Evolutionary conservation across 2,329 filamentous ascomycete species (phyloP).

Genomic region (Exophiala mesophila): DNA sequence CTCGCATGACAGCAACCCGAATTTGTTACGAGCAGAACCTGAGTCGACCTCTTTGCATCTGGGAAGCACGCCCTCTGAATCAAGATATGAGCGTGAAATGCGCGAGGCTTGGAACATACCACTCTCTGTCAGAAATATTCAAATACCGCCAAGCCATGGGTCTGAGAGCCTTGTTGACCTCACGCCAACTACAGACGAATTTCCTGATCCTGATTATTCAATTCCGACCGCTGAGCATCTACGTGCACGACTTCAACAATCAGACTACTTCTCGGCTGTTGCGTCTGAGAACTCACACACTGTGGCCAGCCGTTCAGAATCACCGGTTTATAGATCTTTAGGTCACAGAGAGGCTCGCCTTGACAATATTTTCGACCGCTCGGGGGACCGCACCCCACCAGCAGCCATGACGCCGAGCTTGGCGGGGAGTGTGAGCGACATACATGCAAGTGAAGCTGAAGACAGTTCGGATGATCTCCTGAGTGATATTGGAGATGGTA

Average conservation of each 20-base stretch:
- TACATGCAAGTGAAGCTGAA: constrained; percentile 25
- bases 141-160: constrained; percentile 34
- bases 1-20: too few species aligned
- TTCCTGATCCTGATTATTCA: constrained; percentile 29
- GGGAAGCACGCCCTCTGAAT: constrained; percentile 18
- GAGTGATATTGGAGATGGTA: constrained; percentile 29
- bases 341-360: too few species aligned
- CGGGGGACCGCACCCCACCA: constrained; percentile 8
- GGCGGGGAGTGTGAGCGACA: constrained; percentile 19
- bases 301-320: constrained; percentile 32
- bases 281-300: constrained; percentile 28
- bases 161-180: constrained; percentile 42
- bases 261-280: constrained; percentile 28
- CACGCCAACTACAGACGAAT: constrained; percentile 42
- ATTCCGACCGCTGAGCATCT: constrained; percentile 17
- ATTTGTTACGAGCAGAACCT: background rate
- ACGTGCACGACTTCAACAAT: constrained; percentile 20
- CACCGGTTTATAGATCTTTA: background rate
- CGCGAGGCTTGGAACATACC: constrained; percentile 27
- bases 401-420: constrained; percentile 20
- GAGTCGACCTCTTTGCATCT: too few species aligned
- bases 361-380: too few species aligned
- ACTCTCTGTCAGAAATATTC: constrained; percentile 13
- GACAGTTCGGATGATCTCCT: constrained; percentile 28
- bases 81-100: constrained; percentile 27